Percentiles rank a stretch among this genome's conserved stretches.
These are phyloP conservation scores for Tulasnella sp. DNA, from an alignment of 768 basidiomycete genomes.

Conservation along the genomic window DNA sequence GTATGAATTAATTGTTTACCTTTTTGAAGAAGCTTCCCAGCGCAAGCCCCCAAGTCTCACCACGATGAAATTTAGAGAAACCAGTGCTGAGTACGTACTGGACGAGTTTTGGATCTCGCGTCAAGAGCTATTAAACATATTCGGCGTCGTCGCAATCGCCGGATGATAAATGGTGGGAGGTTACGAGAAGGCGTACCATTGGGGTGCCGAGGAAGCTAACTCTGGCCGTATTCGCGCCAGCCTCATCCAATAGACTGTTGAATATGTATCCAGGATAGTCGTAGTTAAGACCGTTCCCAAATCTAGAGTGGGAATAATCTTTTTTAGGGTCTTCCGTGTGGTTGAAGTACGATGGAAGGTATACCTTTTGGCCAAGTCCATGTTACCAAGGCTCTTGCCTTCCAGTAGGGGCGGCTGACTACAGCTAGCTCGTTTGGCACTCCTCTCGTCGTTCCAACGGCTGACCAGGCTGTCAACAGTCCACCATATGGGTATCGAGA, in stretches of 20 bases:
- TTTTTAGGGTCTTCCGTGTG: not conserved
- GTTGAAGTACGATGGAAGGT: not conserved
- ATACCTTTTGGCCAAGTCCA: slow-evolving; percentile 8
- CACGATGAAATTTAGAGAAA: slow-evolving; percentile 13
- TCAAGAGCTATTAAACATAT: not conserved
- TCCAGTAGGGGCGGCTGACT: not conserved
- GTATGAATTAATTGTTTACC: not conserved
- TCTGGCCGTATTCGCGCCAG: not conserved
- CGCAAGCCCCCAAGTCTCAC: slow-evolving; percentile 20
- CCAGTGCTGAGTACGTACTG: slow-evolving; percentile 16
- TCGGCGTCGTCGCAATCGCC: no score
- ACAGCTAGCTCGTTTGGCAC: not conserved
- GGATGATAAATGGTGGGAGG: not conserved
- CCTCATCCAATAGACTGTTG: slow-evolving; percentile 10
- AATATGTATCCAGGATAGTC: not conserved
- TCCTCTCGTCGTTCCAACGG: slow-evolving; percentile 1
- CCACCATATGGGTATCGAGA: slow-evolving; percentile 6
- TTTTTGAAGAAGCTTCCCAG: slow-evolving; percentile 24
- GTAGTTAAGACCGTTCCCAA: not conserved
- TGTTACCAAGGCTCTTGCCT: slow-evolving; percentile 3
- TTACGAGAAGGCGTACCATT: not conserved
- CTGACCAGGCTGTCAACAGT: not conserved
- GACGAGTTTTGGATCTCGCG: slow-evolving; percentile 13
- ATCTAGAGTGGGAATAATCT: not conserved
- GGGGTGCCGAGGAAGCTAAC: slow-evolving; percentile 2